These are phyloP conservation scores for Colletotrichum shisoi DNA, from an alignment of 2,329 filamentous ascomycete genomes.

Conservation along the genomic window DNA sequence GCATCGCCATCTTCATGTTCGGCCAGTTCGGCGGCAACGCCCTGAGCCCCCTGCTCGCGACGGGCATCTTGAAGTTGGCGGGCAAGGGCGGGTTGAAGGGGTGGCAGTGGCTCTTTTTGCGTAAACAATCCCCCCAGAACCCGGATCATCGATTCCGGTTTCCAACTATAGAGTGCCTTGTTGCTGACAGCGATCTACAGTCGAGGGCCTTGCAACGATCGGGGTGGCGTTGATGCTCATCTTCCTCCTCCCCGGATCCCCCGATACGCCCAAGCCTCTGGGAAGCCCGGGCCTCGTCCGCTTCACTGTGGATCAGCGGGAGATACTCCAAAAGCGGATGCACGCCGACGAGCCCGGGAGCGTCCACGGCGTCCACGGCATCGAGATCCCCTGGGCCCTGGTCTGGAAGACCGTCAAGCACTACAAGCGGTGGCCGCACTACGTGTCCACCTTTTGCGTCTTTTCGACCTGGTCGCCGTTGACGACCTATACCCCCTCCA, in stretches of 20 bases:
- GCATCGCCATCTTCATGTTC: slow-evolving; percentile 61
- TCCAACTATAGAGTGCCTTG: neutral
- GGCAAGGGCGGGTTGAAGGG: slow-evolving; percentile 52
- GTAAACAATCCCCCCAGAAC: slow-evolving; percentile 43
- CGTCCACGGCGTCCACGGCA: slow-evolving; percentile 48
- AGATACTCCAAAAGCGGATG: slow-evolving; percentile 48
- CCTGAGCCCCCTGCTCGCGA: slow-evolving; percentile 58
- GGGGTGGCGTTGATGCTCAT: slow-evolving; percentile 51
- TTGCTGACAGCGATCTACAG: slow-evolving; percentile 41
- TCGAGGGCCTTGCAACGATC: slow-evolving; percentile 57
- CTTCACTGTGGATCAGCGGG: slow-evolving; percentile 48
- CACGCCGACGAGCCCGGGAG: slow-evolving; percentile 46
- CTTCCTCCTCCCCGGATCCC: slow-evolving; percentile 54
- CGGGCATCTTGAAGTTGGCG: slow-evolving; percentile 57
- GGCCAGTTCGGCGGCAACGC: slow-evolving; percentile 62
- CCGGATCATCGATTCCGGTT: neutral
- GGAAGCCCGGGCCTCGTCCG: slow-evolving; percentile 50
- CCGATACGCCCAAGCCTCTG: slow-evolving; percentile 52
- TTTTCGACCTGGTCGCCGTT: slow-evolving; percentile 63
- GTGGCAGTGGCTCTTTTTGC: slow-evolving; percentile 61
- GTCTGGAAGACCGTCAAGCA: slow-evolving; percentile 56
- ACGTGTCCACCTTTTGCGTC: slow-evolving; percentile 58
- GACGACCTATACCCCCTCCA: slow-evolving; percentile 60
- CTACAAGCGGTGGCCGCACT: slow-evolving; percentile 58
- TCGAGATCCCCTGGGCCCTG: slow-evolving; percentile 50